Evolutionary conservation across 1,139 yeast genomes (phyloP), one percentile per base, ranked within the genome.

Genomic region (Candida sanyaensis): DNA sequence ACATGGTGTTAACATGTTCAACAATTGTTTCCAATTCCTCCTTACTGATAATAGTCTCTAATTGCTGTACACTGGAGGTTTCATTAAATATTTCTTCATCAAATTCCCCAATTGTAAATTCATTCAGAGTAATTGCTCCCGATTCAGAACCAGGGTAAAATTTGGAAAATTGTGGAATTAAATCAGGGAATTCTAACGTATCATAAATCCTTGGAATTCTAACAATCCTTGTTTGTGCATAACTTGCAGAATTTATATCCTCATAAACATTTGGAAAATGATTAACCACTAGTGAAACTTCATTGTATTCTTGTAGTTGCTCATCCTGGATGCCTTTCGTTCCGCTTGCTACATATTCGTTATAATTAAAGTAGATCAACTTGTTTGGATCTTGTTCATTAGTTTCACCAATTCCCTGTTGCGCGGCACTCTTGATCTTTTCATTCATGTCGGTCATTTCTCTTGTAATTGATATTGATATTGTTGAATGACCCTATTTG

Each of bases 131-230:
- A 50, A 69, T 57, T 0, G 90, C 90, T 1, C 88, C 92, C 1
- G 86, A 83, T 57, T 87, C 95, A 2, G 51, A 54, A 0, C 96
- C 95, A 0, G 92, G 95, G 2, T 75, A 60, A 24, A 57, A 63
- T 1, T 65, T 63, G 9, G 89, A 83, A 58, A 86, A 87, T 57
- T 76, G 83, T 1, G 93, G 92, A 12, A 74, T 68, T 32, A 73
- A 57, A 50, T 73, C 75, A 36, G 65, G 73, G 47, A 59, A 54
- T 1, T 44, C 43, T 41, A 50, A 27, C 37, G 69, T 60, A 47
- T 64, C 57, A 53, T 69, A 82, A 6, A 72, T 52, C 54, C 92
- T 59, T 28, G 92, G 92, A 3, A 88, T 72, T 44, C 93, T 62
- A 1, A 87, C 82, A 7, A 87, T 72, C 49, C 95, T 66, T 0